Conservation (phyloP, 2,329 filamentous ascomycete genomes). For the Penicillium rolfsii region DNA sequence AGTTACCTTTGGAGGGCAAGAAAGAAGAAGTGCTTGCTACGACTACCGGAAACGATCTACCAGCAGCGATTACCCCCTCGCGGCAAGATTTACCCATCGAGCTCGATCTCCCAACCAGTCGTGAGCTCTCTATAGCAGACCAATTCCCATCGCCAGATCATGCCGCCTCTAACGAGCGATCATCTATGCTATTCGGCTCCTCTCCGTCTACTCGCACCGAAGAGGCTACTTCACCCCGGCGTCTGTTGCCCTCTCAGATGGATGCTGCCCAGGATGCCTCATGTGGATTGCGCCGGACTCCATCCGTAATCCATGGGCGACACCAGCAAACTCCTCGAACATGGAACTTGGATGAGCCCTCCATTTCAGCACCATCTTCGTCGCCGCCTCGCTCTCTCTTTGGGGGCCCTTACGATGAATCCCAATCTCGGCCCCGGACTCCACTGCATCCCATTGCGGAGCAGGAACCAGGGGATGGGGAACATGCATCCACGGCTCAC, state of each 20-base stretch:
- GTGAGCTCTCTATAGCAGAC: constrained; percentile 35
- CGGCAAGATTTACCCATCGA: constrained; percentile 14
- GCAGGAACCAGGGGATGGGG: constrained; percentile 44
- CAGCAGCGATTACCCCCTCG: constrained; percentile 1
- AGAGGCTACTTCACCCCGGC: constrained; percentile 19
- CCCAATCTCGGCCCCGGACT: constrained; percentile 43
- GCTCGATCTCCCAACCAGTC: constrained; percentile 14
- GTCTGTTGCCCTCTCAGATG: constrained; percentile 22
- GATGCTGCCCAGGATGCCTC: constrained; percentile 26
- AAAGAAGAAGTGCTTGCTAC: constrained; percentile 12
- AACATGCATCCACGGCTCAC: constrained; percentile 44
- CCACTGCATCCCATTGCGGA: constrained; percentile 59
- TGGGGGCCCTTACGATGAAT: constrained; percentile 35
- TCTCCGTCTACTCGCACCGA: constrained; percentile 26
- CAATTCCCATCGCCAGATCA: constrained; percentile 19
- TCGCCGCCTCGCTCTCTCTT: constrained; percentile 42
- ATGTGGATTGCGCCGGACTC: constrained; percentile 38
- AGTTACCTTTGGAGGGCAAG: constrained; percentile 11
- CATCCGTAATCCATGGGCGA: constrained; percentile 43
- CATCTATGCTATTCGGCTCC: constrained; percentile 52
- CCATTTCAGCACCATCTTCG: constrained; percentile 22
- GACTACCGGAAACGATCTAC: constrained; percentile 13
- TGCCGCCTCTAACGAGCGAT: constrained; percentile 45
- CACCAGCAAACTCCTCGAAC: constrained; percentile 33
- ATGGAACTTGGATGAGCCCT: constrained; percentile 37